Percentiles rank a stretch among this genome's conserved stretches.
These are phyloP conservation scores for Hemileccinum rubropunctum DNA, from an alignment of 768 basidiomycete genomes.

Conservation along the genomic window DNA sequence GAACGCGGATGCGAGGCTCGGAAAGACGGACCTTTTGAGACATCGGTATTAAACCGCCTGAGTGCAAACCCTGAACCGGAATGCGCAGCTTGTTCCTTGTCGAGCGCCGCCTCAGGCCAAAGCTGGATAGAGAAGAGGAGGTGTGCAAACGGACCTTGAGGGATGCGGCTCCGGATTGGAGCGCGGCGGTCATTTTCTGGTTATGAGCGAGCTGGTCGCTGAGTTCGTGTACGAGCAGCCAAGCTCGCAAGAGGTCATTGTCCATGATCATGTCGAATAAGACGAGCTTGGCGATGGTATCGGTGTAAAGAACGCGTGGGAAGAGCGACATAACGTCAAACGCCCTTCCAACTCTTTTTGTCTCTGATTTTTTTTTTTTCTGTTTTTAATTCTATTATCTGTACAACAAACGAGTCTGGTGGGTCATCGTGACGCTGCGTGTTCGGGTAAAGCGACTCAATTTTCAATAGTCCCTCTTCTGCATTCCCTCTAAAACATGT, in stretches of 20 bases:
- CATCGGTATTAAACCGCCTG: constrained; percentile 82
- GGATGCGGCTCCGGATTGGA: constrained; percentile 65
- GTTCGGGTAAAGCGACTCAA: no score
- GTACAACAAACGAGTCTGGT: no score
- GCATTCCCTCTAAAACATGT: constrained; percentile 42
- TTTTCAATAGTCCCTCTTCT: background rate
- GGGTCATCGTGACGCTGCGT: no score
- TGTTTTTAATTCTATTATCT: no score
- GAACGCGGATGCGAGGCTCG: background rate
- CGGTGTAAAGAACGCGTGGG: background rate
- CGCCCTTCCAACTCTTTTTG: background rate
- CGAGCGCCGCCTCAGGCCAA: constrained; percentile 10
- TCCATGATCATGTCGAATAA: constrained; percentile 48
- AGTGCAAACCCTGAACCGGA: constrained; percentile 72
- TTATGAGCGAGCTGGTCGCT: constrained; percentile 82
- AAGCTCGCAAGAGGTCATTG: constrained; percentile 68
- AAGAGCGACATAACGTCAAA: background rate
- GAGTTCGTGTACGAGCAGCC: constrained; percentile 79
- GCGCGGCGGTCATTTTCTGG: constrained; percentile 63
- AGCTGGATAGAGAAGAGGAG: constrained; percentile 2
- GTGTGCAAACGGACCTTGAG: constrained; percentile 59
- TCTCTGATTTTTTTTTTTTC: background rate
- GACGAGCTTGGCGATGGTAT: no score
- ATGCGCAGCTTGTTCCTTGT: constrained; percentile 72
- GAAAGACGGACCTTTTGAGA: constrained; percentile 64